These are phyloP conservation scores for Neonectria coccinea DNA, from an alignment of 2,329 filamentous ascomycete species.

Conservation along the genomic window DNA sequence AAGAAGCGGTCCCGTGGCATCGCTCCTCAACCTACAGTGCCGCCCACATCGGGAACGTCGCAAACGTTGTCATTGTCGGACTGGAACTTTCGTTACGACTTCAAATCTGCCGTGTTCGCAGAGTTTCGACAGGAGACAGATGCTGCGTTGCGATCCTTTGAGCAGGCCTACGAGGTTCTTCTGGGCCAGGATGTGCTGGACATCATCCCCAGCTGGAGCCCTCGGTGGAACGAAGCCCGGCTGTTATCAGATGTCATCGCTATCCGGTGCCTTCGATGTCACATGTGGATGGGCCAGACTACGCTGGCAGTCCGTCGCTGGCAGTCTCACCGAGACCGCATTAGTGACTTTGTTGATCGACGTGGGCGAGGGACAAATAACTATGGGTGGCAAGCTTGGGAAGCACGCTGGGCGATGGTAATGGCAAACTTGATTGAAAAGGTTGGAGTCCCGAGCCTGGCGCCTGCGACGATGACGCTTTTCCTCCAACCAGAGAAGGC, in stretches of 20 bases:
- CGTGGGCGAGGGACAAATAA: constrained; percentile 87
- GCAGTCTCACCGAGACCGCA: constrained; percentile 79
- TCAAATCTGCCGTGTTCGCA: constrained; percentile 90
- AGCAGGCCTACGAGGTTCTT: constrained; percentile 86
- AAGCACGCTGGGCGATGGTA: constrained; percentile 75
- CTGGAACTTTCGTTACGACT: constrained; percentile 95
- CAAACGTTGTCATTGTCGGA: constrained; percentile 86
- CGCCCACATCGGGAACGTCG: constrained; percentile 85
- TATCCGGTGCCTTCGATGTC: constrained; percentile 83
- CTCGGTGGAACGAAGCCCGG: constrained; percentile 93
- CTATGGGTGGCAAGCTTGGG: constrained; percentile 96
- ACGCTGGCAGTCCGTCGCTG: constrained; percentile 84
- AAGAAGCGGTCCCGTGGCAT: constrained; percentile 86
- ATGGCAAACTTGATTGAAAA: constrained; percentile 72
- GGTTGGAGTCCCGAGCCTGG: constrained; percentile 63
- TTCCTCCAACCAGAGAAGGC: constrained; percentile 70
- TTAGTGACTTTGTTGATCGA: constrained; percentile 82
- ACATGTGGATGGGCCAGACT: constrained; percentile 83
- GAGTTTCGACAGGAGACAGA: constrained; percentile 96
- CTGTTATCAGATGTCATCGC: constrained; percentile 84
- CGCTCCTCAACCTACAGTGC: constrained; percentile 83
- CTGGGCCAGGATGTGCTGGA: constrained; percentile 88
- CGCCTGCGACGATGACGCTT: constrained; percentile 56
- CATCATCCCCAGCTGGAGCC: constrained; percentile 88
- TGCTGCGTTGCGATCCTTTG: constrained; percentile 84